Evolutionary conservation across 306 rosid species (phyloP).

Genomic region (Aeschynomene evenia): DNA sequence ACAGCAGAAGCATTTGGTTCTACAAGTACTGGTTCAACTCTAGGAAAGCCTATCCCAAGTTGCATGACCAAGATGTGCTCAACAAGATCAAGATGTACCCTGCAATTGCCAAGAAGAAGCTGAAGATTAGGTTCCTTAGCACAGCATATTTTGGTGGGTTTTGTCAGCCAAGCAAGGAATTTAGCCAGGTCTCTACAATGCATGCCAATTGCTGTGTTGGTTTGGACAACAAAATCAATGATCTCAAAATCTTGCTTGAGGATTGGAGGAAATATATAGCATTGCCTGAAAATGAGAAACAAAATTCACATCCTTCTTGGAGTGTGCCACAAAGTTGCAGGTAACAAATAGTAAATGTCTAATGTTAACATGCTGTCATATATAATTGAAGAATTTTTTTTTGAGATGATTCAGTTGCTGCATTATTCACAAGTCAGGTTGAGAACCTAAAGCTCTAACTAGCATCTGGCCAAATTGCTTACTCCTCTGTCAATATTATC

Average conservation of each 20-base stretch:
- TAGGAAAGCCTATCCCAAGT: constrained; percentile 30
- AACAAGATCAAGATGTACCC: constrained; percentile 54
- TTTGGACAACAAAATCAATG: constrained; percentile 60
- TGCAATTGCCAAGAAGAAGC: constrained; percentile 26
- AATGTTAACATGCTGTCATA: background rate
- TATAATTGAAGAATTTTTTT: too few relatives aligned
- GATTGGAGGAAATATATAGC: constrained; percentile 66
- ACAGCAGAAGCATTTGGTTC: constrained; percentile 47
- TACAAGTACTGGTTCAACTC: constrained; percentile 75
- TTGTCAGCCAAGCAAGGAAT: constrained; percentile 50
- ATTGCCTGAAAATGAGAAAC: background rate
- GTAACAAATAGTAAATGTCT: constrained; percentile 31
- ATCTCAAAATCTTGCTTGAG: constrained; percentile 65
- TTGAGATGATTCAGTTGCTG: too few relatives aligned
- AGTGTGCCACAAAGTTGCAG: constrained; percentile 65
- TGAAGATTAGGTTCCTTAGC: constrained; percentile 61
- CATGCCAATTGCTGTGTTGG: constrained; percentile 95
- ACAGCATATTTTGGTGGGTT: constrained; percentile 74
- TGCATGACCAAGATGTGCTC: constrained; percentile 80
- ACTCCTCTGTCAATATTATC: too few relatives aligned
- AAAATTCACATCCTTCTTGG: constrained; percentile 44
- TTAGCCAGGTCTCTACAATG: constrained; percentile 60
- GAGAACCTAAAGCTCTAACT: too few relatives aligned
- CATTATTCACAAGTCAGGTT: too few relatives aligned
- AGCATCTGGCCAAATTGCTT: too few relatives aligned